These are phyloP conservation scores for Carpinus fangiana DNA, from an alignment of 306 rosid genomes.

Conservation along the genomic window DNA sequence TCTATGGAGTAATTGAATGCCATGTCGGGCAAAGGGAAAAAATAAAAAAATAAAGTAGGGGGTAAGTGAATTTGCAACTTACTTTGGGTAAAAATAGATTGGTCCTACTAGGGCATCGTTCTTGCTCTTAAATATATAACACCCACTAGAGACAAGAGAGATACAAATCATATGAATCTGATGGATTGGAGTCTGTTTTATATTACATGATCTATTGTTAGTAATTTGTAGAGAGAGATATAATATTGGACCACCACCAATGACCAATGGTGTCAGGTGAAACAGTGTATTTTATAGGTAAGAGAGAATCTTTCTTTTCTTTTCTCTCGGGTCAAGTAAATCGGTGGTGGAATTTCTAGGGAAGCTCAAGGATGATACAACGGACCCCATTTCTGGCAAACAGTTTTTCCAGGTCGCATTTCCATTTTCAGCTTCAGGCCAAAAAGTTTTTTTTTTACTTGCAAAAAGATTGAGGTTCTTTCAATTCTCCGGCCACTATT, in stretches of 20 bases:
- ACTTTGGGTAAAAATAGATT: background rate
- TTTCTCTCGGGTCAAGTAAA: background rate
- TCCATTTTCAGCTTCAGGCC: slow-evolving; percentile 34
- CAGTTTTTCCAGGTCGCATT: slow-evolving; percentile 5
- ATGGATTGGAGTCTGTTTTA: too few species aligned
- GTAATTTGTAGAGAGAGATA: too few species aligned
- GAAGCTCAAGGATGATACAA: slow-evolving; percentile 16
- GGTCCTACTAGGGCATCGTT: background rate
- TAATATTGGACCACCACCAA: background rate
- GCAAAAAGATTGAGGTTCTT: background rate
- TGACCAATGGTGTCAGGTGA: slow-evolving; percentile 20
- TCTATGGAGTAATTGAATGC: too few species aligned
- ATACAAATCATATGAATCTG: too few species aligned
- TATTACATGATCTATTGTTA: too few species aligned
- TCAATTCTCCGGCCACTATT: background rate
- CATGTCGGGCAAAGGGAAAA: too few species aligned
- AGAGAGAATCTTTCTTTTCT: slow-evolving; percentile 13
- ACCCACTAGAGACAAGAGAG: too few species aligned
- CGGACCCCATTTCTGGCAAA: slow-evolving; percentile 30
- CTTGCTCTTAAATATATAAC: too few species aligned
- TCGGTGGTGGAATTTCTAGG: slow-evolving; percentile 30
- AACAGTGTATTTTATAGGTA: background rate
- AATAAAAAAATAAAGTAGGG: background rate
- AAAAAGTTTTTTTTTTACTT: slow-evolving; percentile 17
- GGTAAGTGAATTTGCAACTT: background rate